Evolutionary conservation across 352 stramenopile species (phyloP).

Genomic region (Aphanomyces invadans): DNA sequence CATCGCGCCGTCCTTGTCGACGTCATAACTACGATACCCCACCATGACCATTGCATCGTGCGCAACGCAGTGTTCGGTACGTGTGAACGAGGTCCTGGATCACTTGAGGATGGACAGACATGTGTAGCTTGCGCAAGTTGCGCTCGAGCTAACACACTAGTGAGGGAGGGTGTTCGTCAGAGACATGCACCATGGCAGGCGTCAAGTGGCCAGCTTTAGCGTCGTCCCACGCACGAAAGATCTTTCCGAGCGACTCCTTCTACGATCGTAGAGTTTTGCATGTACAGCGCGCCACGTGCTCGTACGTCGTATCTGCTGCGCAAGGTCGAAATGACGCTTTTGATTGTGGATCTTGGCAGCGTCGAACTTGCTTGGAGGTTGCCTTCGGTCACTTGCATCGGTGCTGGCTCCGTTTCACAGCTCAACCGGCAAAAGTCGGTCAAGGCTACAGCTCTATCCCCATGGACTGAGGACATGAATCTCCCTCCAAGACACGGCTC

Average conservation of each 20-base stretch:
- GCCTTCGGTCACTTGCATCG: not conserved
- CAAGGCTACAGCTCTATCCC: not conserved
- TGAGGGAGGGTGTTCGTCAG: not conserved
- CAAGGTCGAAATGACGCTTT: constrained; percentile 8
- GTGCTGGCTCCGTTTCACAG: too few species aligned
- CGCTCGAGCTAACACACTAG: not conserved
- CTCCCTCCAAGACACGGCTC: too few species aligned
- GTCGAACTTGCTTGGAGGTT: not conserved
- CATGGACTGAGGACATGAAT: not conserved
- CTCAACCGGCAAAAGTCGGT: not conserved
- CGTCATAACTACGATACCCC: constrained; percentile 14
- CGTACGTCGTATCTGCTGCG: constrained; percentile 11
- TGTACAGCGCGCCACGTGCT: not conserved
- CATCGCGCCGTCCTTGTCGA: constrained; percentile 17
- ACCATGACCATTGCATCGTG: too few species aligned
- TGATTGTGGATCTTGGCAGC: too few species aligned
- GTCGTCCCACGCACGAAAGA: constrained; percentile 21
- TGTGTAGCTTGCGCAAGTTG: constrained; percentile 18
- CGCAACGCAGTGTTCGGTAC: too few species aligned
- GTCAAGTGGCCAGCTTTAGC: constrained; percentile 15
- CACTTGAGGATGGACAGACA: not conserved
- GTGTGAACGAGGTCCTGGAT: constrained; percentile 14
- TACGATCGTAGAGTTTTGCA: too few species aligned
- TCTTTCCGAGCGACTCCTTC: constrained; percentile 6
- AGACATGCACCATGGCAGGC: not conserved